Base-by-base conservation (phyloP, 2,329 filamentous ascomycete species). In the Aspergillus brunneoviolaceus region DNA sequence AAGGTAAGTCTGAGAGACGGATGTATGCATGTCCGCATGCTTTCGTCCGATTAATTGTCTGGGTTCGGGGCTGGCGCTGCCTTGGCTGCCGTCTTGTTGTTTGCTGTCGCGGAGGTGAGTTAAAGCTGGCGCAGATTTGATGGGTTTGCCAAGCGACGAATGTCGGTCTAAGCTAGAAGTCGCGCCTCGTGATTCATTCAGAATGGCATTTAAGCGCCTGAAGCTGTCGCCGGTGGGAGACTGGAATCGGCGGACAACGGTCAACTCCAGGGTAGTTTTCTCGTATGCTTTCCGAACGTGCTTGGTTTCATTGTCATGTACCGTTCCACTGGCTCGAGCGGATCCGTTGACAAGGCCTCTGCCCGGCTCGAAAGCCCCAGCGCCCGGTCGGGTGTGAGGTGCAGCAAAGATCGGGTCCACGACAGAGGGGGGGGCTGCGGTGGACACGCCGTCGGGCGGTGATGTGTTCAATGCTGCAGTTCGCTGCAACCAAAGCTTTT, bases 401-500 rank as follows among this genome's bases (percentile, higher is more conserved):
- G 67, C 63, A 49, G 72, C 65, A 35, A 72, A 75, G 2, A 67
- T 66, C 14, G 76, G 69, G 51, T 78, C 77, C 52, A 76, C 70
- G 2, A 68, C 64, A 3, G 77, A 72, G 7, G 75, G 72, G 21
- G 77, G 68, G 1, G 68, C 67, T 21, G 69, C 63, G 3, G 72
- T 53, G 5, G 73, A 61, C 9, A 71, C 63, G 25, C 74, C 61
- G 60, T 79, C 76, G 4, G 77, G 76, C 19, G 78, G 76, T 5
- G 79, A 80, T 51, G 77, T 79, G 33, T 78, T 78, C 16, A 79
- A 67, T 11, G 76, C 71, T 25, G 78, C 77, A 11, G 78, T 79
- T 50, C 79, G 74, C 60, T 81, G 78, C 48, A 81, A 71, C 76
- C 79, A 80, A 12, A 81, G 72, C 61, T 79, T 80, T 63, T 81